Percentiles rank a stretch among this genome's conserved stretches.
phyloP scores from a whole-genome alignment of 2,329 filamentous ascomycete genomes.

The Leptographium lundbergii region DNA sequence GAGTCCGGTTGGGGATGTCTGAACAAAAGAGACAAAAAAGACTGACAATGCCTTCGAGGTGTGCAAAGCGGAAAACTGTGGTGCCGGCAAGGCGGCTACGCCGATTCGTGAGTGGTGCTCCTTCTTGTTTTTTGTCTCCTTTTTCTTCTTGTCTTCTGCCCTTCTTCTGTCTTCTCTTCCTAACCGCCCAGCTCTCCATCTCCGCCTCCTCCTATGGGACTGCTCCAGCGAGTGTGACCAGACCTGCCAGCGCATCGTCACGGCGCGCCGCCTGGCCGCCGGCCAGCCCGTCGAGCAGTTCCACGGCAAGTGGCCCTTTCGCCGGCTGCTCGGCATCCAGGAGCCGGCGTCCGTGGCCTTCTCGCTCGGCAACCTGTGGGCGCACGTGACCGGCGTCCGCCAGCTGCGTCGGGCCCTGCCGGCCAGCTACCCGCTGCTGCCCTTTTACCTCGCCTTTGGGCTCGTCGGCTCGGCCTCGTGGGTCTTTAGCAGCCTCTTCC shows the following conservation, averaged over 20 bases:
- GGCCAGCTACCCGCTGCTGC: constrained; percentile 57
- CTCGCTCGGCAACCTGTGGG: constrained; percentile 80
- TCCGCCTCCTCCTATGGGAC: constrained; percentile 80
- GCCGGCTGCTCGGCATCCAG: constrained; percentile 81
- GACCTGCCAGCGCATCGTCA: constrained; percentile 89
- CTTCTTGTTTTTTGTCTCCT: too few species aligned
- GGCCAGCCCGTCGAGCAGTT: constrained; percentile 71
- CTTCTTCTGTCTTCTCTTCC: too few species aligned
- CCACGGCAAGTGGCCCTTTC: constrained; percentile 98
- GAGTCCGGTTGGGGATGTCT: constrained; percentile 15
- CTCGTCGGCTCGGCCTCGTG: constrained; percentile 74
- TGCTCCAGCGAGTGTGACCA: constrained; percentile 96
- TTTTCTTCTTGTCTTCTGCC: too few species aligned
- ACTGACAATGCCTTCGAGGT: too few species aligned
- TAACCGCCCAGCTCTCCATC: constrained; percentile 59
- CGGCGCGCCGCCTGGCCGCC: constrained; percentile 52
- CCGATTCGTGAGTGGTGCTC: constrained; percentile 50
- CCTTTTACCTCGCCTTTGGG: constrained; percentile 70
- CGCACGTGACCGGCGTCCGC: constrained; percentile 65
- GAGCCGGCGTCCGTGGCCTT: constrained; percentile 91
- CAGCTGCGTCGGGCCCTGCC: constrained; percentile 62
- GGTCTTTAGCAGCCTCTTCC: constrained; percentile 84
- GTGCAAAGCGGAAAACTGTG: constrained; percentile 72
- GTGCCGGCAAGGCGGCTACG: constrained; percentile 41
- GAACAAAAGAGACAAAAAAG: too few species aligned